Base-by-base conservation (phyloP, 73 alveolate species). In the Diophrys sp. region DNA sequence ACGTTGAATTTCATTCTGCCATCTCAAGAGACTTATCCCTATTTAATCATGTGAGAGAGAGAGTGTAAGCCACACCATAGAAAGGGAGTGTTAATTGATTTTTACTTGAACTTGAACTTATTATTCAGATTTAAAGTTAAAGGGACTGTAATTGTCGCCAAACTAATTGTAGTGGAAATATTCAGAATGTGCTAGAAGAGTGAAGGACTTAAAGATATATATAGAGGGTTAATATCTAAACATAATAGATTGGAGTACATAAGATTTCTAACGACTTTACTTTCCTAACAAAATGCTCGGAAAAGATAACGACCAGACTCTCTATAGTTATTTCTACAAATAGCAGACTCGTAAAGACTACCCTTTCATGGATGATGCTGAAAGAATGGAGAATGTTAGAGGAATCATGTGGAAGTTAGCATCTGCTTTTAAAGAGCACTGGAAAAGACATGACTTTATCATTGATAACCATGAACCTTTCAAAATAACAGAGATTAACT, bases 111-210 rank as follows among this genome's bases (percentile, higher is more conserved):
- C 1, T 25, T 23, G 23, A 23, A 73, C 71, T 53, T 56, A 1
- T 23, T 73, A 33, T 54, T 73, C n/a, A n/a, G 54, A 24, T 53
- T 73, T 53, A 56, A 53, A 53, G 81, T 72, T 2, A 23, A 33
- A 1, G 54, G 71, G 34, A 11, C 33, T 18, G 33, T 31, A 1
- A 31, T 73, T 23, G 28, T 73, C 14, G 28, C 28, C 53, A 30
- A 33, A 29, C 1, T 73, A 0, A 44, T 11, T 54, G 28, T 11
- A 1, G 56, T n/a, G 14, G 57, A 53, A 11, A 24, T 73, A 34
- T 8, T 14, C 1, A 31, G n/a, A 32, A 73, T 18, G 8, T 28
- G 71, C n/a, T 31, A 73, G 53, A 73, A 62, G 0, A 54, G 28
- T 44, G 28, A 31, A 27, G 53, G 54, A 31, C 33, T 71, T 44